Conservation (phyloP, 23 red algal genomes). For the Chondrus crispus region DNA sequence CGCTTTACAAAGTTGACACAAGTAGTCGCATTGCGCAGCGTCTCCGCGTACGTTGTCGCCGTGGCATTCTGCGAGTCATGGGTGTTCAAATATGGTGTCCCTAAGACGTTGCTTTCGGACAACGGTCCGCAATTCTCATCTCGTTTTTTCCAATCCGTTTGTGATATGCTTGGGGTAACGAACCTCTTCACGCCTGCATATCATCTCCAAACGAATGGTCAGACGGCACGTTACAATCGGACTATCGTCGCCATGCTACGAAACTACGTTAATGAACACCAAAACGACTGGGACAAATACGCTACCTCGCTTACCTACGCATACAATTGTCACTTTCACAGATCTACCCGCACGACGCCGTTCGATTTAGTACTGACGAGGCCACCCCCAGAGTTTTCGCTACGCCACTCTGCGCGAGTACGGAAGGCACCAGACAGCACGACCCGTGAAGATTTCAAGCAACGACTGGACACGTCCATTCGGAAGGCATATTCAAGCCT, state of each 20-base stretch:
- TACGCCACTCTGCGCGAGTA: neutral
- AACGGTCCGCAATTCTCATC: slow-evolving; percentile 4
- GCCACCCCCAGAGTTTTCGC: neutral
- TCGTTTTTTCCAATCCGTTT: slow-evolving; percentile 34
- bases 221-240: slow-evolving; percentile 7
- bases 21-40: neutral
- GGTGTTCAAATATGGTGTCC: neutral
- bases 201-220: slow-evolving; percentile 31
- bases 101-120: neutral
- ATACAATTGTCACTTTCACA: neutral
- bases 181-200: slow-evolving; percentile 33
- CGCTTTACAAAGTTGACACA: slow-evolving; percentile 8
- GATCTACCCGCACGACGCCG: neutral
- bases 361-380: neutral
- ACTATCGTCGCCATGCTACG: neutral
- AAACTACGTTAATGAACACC: neutral
- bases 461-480: neutral
- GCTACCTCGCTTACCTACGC: neutral
- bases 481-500: neutral
- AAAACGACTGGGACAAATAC: neutral
- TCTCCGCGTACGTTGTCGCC: neutral
- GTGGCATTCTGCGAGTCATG: neutral
- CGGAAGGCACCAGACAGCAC: neutral
- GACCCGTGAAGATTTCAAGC: neutral
- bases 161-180: neutral